A percentile compares a stretch with the other conserved stretches of the same genome.
Conservation (phyloP, 2,329 filamentous ascomycete species). For the Elsinoe necatrix region DNA sequence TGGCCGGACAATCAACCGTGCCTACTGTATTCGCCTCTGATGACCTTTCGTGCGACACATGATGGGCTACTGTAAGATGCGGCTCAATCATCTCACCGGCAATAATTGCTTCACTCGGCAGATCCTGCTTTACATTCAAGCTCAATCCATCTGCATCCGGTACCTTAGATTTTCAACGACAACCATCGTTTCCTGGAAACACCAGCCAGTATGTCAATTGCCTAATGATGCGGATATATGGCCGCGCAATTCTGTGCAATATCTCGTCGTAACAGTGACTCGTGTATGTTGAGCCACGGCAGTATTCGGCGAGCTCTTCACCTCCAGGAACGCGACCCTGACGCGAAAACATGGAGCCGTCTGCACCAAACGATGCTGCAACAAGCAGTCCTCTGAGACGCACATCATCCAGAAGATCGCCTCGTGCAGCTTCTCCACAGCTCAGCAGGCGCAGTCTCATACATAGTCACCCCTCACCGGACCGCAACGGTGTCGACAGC, state of each 20-base stretch:
- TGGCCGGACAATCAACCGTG: too few relatives aligned
- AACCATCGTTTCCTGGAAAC: neutral
- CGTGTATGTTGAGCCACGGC: neutral
- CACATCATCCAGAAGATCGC: neutral
- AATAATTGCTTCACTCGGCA: neutral
- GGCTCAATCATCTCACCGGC: neutral
- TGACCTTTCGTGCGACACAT: too few relatives aligned
- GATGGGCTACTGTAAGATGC: too few relatives aligned
- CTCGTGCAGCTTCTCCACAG: neutral
- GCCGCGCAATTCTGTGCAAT: neutral
- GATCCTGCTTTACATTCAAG: neutral
- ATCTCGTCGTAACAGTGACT: neutral
- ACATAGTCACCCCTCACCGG: conserved; percentile 16
- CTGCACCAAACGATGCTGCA: neutral
- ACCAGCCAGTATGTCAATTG: neutral
- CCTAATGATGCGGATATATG: neutral
- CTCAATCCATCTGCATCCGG: neutral
- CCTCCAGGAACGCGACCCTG: neutral
- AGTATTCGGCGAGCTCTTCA: neutral
- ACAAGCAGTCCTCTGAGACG: neutral
- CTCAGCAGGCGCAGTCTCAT: neutral
- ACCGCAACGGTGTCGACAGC: conserved; percentile 15
- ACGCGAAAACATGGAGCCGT: neutral
- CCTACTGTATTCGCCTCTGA: too few relatives aligned
- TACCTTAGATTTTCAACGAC: neutral